Percentiles rank a stretch among this genome's conserved stretches.
Conservation (phyloP, 2,329 filamentous ascomycete species). For the Camillea tinctor region DNA sequence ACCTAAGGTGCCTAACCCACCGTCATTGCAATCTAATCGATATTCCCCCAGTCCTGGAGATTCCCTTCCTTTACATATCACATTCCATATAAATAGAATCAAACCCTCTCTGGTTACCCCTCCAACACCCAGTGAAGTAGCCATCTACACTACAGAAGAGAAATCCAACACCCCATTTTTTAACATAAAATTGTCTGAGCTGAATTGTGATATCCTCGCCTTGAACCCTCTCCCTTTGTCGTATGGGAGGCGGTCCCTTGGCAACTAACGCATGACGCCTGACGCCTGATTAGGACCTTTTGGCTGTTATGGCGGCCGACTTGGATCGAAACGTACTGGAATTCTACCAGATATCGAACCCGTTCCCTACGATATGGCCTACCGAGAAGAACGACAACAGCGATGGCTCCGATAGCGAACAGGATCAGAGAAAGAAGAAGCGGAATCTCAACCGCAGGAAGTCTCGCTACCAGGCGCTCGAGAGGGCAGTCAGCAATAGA, state of each 20-base stretch:
- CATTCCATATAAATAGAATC: neutral
- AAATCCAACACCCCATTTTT: neutral
- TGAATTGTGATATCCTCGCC: neutral
- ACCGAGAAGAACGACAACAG: conserved; percentile 64
- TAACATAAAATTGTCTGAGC: neutral
- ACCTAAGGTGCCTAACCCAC: neutral
- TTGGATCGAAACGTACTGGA: conserved; percentile 76
- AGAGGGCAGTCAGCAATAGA: conserved; percentile 68
- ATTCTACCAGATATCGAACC: conserved; percentile 80
- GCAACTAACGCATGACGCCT: conserved; percentile 4
- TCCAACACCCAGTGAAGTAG: neutral
- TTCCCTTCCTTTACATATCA: too few species aligned
- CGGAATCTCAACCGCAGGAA: conserved; percentile 59
- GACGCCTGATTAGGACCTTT: conserved; percentile 9
- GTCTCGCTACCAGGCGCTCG: conserved; percentile 82
- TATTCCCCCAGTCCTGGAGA: too few species aligned
- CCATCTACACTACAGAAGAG: neutral
- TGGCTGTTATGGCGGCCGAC: conserved; percentile 56
- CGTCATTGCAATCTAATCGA: too few species aligned
- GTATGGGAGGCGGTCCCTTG: neutral
- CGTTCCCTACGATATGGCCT: conserved; percentile 84
- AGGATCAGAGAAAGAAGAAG: conserved; percentile 46
- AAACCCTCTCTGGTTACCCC: neutral
- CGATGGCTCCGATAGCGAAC: conserved; percentile 63
- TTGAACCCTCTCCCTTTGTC: neutral